Conservation (phyloP, 768 basidiomycete species). For the Leccinellum rugosiceps region DNA sequence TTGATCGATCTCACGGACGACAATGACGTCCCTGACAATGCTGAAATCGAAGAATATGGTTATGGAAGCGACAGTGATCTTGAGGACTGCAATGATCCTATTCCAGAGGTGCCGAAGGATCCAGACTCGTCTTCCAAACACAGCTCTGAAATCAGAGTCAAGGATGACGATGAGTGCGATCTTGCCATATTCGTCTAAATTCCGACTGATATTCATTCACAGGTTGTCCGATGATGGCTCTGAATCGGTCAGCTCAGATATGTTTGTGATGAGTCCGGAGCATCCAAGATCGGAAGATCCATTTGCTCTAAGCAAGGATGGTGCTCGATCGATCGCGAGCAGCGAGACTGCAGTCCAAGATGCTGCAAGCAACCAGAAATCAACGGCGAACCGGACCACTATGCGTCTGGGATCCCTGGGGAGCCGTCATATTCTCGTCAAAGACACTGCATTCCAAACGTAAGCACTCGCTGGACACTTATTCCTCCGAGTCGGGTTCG, state of each 20-base stretch:
- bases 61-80: constrained; percentile 36
- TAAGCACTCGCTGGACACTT: neutral
- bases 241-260: constrained; percentile 13
- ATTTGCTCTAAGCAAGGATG: neutral
- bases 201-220: neutral
- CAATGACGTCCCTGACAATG: constrained; percentile 6
- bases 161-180: constrained; percentile 9
- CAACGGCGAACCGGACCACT: neutral
- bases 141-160: neutral
- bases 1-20: constrained; percentile 14
- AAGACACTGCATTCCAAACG: constrained; percentile 27
- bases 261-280: constrained; percentile 20
- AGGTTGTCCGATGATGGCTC: constrained; percentile 14
- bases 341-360: constrained; percentile 7
- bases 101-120: neutral
- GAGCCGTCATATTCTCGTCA: constrained; percentile 16
- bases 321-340: constrained; percentile 1
- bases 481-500: neutral
- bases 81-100: constrained; percentile 23
- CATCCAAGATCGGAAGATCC: neutral
- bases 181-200: neutral
- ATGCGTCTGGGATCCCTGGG: constrained; percentile 13
- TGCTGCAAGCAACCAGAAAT: neutral
- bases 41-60: constrained; percentile 23
- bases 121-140: neutral